These are phyloP conservation scores for Pelargonium myrrhifolium DNA, from an alignment of 441 rosid species.

Conservation along the genomic window DNA sequence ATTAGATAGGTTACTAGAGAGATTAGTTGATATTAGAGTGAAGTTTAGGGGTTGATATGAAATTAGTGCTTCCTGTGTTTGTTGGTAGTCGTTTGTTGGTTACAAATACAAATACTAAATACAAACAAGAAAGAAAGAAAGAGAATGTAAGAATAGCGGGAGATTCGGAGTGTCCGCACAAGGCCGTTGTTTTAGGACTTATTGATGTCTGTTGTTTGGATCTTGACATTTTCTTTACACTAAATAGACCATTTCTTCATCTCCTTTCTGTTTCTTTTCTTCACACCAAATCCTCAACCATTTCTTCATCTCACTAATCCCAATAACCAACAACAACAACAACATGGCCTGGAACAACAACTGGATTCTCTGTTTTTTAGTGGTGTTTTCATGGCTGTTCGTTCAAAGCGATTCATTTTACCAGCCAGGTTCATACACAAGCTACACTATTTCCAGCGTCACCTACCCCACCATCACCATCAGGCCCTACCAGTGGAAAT, in stretches of 20 bases:
- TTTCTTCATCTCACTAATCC: neutral
- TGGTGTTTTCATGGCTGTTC: neutral
- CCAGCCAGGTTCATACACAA: neutral
- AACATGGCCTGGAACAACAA: too few relatives aligned
- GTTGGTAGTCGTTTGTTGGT: neutral
- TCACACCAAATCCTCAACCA: neutral
- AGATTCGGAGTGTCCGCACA: slow-evolving; percentile 1
- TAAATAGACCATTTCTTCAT: neutral
- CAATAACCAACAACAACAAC: neutral
- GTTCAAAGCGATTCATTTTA: neutral
- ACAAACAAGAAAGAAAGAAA: too few relatives aligned
- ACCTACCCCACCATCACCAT: neutral
- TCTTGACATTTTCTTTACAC: neutral
- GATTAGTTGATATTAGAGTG: too few relatives aligned
- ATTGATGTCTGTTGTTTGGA: neutral
- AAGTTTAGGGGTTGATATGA: too few relatives aligned
- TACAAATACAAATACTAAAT: neutral
- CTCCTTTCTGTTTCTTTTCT: neutral
- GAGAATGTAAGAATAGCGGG: neutral
- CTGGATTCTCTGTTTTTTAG: neutral
- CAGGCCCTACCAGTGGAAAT: slow-evolving; percentile 6
- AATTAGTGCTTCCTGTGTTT: too few relatives aligned
- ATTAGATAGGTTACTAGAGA: too few relatives aligned
- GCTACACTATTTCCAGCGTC: slow-evolving; percentile 1
- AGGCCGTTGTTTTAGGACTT: neutral